A percentile compares a stretch with the other conserved stretches of the same genome.
Conservation (phyloP, 805 yeast species). For the Pichia rugopelliculosa region DNA sequence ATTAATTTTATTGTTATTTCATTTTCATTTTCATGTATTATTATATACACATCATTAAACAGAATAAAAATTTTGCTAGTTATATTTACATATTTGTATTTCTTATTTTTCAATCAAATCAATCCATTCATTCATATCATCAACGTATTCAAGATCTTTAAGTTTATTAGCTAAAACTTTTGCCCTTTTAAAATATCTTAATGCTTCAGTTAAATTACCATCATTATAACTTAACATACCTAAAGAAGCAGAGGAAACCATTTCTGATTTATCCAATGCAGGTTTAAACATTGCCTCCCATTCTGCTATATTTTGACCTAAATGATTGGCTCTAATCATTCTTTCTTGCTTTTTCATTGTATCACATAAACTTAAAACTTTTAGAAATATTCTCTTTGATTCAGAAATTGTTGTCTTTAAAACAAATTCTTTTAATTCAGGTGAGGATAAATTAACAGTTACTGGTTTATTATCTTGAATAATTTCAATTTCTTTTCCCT, state of each 20-base stretch:
- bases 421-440: conserved; percentile 15
- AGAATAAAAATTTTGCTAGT: not conserved
- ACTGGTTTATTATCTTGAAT: conserved; percentile 10
- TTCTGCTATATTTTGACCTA: conserved; percentile 7
- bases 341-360: conserved; percentile 12
- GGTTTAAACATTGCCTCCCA: conserved; percentile 14
- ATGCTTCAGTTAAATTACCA: conserved; percentile 8
- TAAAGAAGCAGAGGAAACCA: conserved; percentile 18
- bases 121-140: conserved; percentile 15
- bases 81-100: not conserved
- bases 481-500: conserved; percentile 9
- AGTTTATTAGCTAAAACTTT: conserved; percentile 11
- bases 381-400: conserved; percentile 12
- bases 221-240: conserved; percentile 13
- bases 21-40: not conserved
- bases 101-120: conserved; percentile 1
- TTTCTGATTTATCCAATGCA: conserved; percentile 16
- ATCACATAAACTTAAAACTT: conserved; percentile 13
- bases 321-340: conserved; percentile 1
- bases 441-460: conserved; percentile 8
- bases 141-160: conserved; percentile 11
- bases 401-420: conserved; percentile 12
- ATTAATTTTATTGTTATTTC: not conserved
- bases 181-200: conserved; percentile 14
- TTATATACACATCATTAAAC: not conserved